phyloP scores from a whole-genome alignment of 805 yeast species.

The Wickerhamiella sorbophila region DNA sequence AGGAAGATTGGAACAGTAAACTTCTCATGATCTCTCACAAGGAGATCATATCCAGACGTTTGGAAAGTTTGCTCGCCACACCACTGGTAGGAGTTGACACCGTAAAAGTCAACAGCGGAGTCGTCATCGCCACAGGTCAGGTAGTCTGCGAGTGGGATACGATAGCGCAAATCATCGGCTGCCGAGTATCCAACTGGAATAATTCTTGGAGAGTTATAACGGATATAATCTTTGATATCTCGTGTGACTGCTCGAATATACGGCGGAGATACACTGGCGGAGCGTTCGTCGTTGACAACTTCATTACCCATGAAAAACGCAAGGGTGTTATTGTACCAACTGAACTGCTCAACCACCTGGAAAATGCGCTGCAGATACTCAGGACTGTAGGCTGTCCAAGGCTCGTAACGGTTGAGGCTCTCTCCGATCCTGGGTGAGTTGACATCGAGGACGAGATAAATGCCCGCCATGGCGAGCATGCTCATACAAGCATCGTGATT shows the following conservation, averaged over 20 bases:
- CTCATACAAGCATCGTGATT: conserved; percentile 89
- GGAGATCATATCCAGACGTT: conserved; percentile 58
- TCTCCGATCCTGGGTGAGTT: conserved; percentile 72
- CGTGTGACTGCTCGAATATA: conserved; percentile 66
- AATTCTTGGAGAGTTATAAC: conserved; percentile 40
- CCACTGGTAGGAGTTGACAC: conserved; percentile 71
- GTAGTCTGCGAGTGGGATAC: conserved; percentile 65
- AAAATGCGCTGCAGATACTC: conserved; percentile 63
- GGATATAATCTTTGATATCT: conserved; percentile 65
- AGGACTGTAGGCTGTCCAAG: conserved; percentile 74
- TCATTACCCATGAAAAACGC: conserved; percentile 92
- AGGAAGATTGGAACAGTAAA: conserved; percentile 69
- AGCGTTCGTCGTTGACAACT: conserved; percentile 62
- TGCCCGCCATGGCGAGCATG: conserved; percentile 77
- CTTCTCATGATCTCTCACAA: conserved; percentile 54
- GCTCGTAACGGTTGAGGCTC: conserved; percentile 79
- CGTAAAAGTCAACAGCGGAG: conserved; percentile 51
- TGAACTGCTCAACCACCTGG: conserved; percentile 64
- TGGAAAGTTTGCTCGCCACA: conserved; percentile 77
- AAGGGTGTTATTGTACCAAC: conserved; percentile 73
- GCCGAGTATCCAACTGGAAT: conserved; percentile 95
- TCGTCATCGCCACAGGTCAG: conserved; percentile 59
- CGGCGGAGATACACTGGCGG: conserved; percentile 48
- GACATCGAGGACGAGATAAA: conserved; percentile 81
- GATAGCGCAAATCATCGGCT: conserved; percentile 73